These are phyloP conservation scores for Xylaria scruposa DNA, from an alignment of 495 filamentous ascomycete species.

Conservation along the genomic window DNA sequence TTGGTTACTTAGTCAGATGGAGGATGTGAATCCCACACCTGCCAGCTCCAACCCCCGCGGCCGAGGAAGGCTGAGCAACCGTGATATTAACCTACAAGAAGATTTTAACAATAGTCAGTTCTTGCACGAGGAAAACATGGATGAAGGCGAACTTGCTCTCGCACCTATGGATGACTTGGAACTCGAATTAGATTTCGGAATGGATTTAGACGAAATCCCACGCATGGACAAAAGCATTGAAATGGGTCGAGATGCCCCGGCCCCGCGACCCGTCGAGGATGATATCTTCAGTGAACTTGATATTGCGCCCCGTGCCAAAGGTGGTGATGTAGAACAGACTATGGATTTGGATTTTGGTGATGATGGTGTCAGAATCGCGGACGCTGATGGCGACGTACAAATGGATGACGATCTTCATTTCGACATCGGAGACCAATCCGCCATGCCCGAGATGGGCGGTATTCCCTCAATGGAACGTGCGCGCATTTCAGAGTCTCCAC, in stretches of 20 bases:
- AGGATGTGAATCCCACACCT: constrained; percentile 58
- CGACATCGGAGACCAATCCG: constrained; percentile 58
- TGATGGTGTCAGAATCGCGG: constrained; percentile 59
- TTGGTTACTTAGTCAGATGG: constrained; percentile 71
- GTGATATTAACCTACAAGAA: constrained; percentile 68
- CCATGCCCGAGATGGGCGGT: constrained; percentile 48
- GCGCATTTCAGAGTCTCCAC: constrained; percentile 71
- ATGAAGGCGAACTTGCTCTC: constrained; percentile 59
- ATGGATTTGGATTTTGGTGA: constrained; percentile 58
- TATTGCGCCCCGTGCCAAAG: constrained; percentile 54
- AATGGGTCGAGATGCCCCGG: constrained; percentile 80
- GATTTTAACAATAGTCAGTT: constrained; percentile 70
- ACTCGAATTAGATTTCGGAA: constrained; percentile 64
- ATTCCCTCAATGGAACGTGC: constrained; percentile 53
- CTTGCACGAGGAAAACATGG: constrained; percentile 66
- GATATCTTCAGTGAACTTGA: constrained; percentile 75
- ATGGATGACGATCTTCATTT: constrained; percentile 67
- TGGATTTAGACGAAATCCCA: constrained; percentile 58
- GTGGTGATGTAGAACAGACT: constrained; percentile 49
- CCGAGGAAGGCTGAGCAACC: constrained; percentile 64
- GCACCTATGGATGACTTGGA: constrained; percentile 63
- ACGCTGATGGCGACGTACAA: constrained; percentile 65
- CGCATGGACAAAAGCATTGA: constrained; percentile 73
- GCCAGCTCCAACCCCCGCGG: constrained; percentile 48
- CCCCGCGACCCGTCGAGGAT: constrained; percentile 68